These are phyloP conservation scores for Chaetomidium leptoderma DNA, from an alignment of 495 filamentous ascomycete genomes.

Conservation along the genomic window DNA sequence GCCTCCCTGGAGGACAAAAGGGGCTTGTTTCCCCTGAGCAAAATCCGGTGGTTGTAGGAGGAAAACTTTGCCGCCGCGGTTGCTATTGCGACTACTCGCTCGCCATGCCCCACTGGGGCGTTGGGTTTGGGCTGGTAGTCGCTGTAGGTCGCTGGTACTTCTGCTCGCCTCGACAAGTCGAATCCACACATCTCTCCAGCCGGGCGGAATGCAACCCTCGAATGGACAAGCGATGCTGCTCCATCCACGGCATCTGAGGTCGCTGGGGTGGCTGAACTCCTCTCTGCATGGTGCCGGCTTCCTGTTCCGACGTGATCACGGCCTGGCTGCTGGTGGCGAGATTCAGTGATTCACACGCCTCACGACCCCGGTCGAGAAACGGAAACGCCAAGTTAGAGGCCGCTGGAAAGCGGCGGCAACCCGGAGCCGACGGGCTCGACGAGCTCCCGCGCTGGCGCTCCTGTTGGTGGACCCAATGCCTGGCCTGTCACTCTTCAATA, in stretches of 20 bases:
- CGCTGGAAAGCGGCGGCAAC: constrained; percentile 6
- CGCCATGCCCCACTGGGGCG: neutral
- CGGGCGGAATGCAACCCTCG: constrained; percentile 20
- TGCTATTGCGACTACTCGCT: constrained; percentile 13
- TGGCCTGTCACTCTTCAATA: constrained; percentile 10
- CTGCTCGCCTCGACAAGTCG: neutral
- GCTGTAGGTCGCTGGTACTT: constrained; percentile 13
- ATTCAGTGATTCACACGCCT: neutral
- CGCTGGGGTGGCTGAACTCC: neutral
- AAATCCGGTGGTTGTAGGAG: constrained; percentile 20
- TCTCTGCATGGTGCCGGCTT: constrained; percentile 12
- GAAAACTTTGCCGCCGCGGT: constrained; percentile 17
- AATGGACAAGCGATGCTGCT: neutral
- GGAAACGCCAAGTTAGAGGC: neutral
- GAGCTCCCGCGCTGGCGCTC: constrained; percentile 7
- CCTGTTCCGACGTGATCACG: constrained; percentile 11
- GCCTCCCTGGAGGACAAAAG: constrained; percentile 14
- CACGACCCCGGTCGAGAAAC: neutral
- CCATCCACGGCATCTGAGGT: constrained; percentile 1
- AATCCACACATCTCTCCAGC: constrained; percentile 1
- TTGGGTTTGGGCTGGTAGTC: neutral
- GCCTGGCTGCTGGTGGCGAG: neutral
- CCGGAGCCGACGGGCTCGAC: constrained; percentile 2
- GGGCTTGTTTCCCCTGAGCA: constrained; percentile 8
- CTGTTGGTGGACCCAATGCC: constrained; percentile 12